phyloP scores from a whole-genome alignment of 306 rosid genomes.

The Trichosanthes truncata region DNA sequence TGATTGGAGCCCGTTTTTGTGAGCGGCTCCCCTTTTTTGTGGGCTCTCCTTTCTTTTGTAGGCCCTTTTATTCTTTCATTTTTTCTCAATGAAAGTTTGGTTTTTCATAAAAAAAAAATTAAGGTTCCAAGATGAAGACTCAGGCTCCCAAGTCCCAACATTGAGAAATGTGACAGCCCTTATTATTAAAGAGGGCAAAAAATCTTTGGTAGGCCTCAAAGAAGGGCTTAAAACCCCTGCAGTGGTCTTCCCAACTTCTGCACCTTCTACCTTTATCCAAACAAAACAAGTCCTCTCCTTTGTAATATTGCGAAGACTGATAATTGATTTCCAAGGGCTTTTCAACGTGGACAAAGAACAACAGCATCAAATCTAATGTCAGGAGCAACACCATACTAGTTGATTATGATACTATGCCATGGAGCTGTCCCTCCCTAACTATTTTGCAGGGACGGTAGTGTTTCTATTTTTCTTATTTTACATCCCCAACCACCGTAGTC shows the following conservation, averaged over 20 bases:
- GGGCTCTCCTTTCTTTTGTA: too few species aligned
- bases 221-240: not conserved
- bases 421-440: not conserved
- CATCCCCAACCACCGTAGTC: too few species aligned
- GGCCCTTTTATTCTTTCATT: too few species aligned
- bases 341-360: not conserved
- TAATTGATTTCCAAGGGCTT: not conserved
- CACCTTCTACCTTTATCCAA: not conserved
- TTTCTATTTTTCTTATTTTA: too few species aligned
- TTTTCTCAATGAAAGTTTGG: too few species aligned
- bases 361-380: not conserved
- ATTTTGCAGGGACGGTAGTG: too few species aligned
- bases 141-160: not conserved
- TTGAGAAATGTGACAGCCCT: not conserved
- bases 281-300: not conserved
- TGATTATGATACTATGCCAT: not conserved
- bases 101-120: too few species aligned
- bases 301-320: not conserved
- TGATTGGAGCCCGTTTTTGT: too few species aligned
- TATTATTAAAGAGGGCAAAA: not conserved
- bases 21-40: too few species aligned
- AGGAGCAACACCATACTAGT: not conserved
- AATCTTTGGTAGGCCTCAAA: not conserved
- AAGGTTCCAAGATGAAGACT: not conserved
- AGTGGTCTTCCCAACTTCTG: not conserved